These are phyloP conservation scores for Cyclotella sp. DNA, from an alignment of 108 stramenopile species.

Conservation along the genomic window DNA sequence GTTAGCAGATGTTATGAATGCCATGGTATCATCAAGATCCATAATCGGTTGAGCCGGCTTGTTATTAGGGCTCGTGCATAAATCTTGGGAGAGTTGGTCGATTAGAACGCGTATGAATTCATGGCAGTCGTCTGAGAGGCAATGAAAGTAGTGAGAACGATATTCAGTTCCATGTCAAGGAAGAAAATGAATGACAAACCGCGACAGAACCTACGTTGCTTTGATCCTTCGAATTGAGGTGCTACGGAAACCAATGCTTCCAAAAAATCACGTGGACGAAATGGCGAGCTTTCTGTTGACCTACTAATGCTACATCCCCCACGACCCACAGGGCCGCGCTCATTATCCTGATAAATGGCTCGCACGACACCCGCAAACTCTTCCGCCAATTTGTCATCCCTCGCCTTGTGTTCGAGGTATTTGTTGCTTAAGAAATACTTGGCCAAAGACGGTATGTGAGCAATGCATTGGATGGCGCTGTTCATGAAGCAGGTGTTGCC, in stretches of 20 bases:
- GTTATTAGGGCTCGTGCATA: background rate
- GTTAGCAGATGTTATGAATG: background rate
- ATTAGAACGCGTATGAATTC: conserved; percentile 17
- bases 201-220: conserved; percentile 1
- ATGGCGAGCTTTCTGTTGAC: conserved; percentile 31
- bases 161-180: no score
- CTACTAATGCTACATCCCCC: background rate
- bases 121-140: conserved; percentile 9
- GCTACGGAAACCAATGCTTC: conserved; percentile 51
- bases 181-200: background rate
- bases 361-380: conserved; percentile 52
- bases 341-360: background rate
- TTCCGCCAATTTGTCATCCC: conserved; percentile 56
- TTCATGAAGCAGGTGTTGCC: conserved; percentile 97
- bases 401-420: conserved; percentile 50
- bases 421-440: conserved; percentile 58
- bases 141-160: background rate
- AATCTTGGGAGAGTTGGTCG: conserved; percentile 11
- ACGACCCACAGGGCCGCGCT: background rate
- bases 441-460: conserved; percentile 43
- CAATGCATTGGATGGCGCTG: conserved; percentile 69
- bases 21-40: background rate
- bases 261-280: conserved; percentile 68
- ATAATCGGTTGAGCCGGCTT: background rate
- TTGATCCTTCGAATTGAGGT: conserved; percentile 6